Evolutionary conservation across 495 filamentous ascomycete species (phyloP).

Genomic region (Xylaria flabelliformis): DNA sequence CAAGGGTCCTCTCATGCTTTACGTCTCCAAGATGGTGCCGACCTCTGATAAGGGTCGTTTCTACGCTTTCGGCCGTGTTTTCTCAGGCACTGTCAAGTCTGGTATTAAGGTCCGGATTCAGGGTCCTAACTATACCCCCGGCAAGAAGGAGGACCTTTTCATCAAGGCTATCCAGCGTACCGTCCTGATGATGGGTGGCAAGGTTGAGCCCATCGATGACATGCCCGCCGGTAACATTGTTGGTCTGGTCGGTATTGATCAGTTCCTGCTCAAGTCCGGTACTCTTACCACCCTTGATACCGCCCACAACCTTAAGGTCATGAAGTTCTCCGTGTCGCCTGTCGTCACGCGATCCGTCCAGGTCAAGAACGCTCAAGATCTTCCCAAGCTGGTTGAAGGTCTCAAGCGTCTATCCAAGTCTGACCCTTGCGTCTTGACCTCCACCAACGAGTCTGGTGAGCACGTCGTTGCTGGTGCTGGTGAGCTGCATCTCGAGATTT

Average conservation of each 20-base stretch:
- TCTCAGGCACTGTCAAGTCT: conserved; percentile 94
- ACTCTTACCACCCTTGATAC: conserved; percentile 97
- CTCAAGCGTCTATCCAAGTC: conserved; percentile 99
- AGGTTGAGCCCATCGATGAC: conserved; percentile 98
- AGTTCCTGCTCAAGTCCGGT: conserved; percentile 99
- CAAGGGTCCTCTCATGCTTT: conserved; percentile 98
- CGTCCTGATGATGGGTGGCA: conserved; percentile 99
- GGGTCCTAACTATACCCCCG: conserved; percentile 97
- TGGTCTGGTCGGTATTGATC: conserved; percentile 98
- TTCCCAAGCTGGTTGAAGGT: conserved; percentile 99
- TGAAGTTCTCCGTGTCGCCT: conserved; percentile 99
- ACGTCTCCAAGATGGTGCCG: conserved; percentile 99
- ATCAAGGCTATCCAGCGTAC: conserved; percentile 99
- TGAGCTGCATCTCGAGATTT: conserved; percentile 99
- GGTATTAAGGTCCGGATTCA: conserved; percentile 99
- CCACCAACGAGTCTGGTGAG: conserved; percentile 90
- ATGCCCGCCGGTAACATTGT: conserved; percentile 99
- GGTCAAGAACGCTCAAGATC: conserved; percentile 99
- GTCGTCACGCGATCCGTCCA: conserved; percentile 98
- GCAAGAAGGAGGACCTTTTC: conserved; percentile 98
- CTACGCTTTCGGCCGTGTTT: conserved; percentile 99
- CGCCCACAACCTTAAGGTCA: conserved; percentile 99
- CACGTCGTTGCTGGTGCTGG: conserved; percentile 99
- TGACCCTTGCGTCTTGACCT: conserved; percentile 94
- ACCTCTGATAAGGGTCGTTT: conserved; percentile 99